phyloP scores from a whole-genome alignment of 1,284 basidiomycete species.

The Paramarasmius palmivorus region DNA sequence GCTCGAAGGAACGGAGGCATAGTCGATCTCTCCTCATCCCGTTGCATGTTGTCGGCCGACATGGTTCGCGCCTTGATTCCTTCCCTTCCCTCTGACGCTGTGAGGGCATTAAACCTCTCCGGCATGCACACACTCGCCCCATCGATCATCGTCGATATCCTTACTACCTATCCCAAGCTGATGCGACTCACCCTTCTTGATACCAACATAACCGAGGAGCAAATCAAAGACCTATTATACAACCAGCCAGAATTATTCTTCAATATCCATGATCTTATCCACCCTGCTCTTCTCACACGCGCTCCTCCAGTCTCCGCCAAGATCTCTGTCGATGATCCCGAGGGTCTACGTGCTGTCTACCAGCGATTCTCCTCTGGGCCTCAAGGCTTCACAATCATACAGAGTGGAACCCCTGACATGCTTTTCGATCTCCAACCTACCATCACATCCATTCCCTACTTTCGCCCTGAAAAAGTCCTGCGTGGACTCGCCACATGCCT shows the following conservation, averaged over 20 bases:
- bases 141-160: conserved; percentile 14
- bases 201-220: conserved; percentile 15
- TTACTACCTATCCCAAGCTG: conserved; percentile 17
- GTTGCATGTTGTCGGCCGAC: conserved; percentile 18
- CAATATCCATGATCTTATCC: conserved; percentile 23
- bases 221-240: conserved; percentile 18
- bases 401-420: too few species aligned
- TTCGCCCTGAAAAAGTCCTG: too few species aligned
- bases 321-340: too few species aligned
- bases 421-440: too few species aligned
- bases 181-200: conserved; percentile 24
- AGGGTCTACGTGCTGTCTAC: too few species aligned
- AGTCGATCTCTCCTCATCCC: too few species aligned
- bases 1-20: conserved; percentile 6
- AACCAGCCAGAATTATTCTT: conserved; percentile 21
- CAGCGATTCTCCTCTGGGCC: too few species aligned
- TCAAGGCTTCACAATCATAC: too few species aligned
- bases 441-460: too few species aligned
- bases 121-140: conserved; percentile 21
- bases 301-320: too few species aligned
- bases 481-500: too few species aligned
- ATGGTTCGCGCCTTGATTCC: conserved; percentile 21
- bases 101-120: conserved; percentile 26
- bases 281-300: conserved; percentile 13
- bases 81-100: conserved; percentile 7